Percentiles rank a stretch among this genome's conserved stretches.
Evolutionary conservation across 1,284 basidiomycete genomes (phyloP).

Genomic region (Hemileia vastatrix): DNA sequence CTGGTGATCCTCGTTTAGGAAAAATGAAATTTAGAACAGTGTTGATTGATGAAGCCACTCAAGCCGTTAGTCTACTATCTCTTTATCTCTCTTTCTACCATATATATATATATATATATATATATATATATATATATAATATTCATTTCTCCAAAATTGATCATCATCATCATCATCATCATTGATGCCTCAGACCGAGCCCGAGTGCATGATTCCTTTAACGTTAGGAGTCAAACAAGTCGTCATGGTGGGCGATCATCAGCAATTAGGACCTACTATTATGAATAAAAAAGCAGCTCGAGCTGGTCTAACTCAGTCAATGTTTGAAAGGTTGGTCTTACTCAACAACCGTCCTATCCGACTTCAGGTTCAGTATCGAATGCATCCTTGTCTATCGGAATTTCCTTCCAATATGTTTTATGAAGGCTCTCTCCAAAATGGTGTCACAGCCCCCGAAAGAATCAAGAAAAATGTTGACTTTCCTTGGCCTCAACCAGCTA

Average conservation of each 20-base stretch:
- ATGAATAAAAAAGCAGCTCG: slow-evolving; percentile 99
- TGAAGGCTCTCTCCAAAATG: slow-evolving; percentile 96
- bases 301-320: slow-evolving; percentile 89
- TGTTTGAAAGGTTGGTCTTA: slow-evolving; percentile 93
- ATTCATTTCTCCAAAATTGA: no score
- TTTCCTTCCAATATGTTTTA: slow-evolving; percentile 99
- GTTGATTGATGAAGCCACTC: slow-evolving; percentile 96
- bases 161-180: slow-evolving; percentile 24
- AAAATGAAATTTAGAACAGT: slow-evolving; percentile 98
- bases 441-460: slow-evolving; percentile 95
- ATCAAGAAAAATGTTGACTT: slow-evolving; percentile 96
- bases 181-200: slow-evolving; percentile 35
- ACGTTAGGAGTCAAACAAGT: slow-evolving; percentile 98
- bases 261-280: slow-evolving; percentile 96
- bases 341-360: slow-evolving; percentile 94
- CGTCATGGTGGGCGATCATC: slow-evolving; percentile 94
- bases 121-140: no score
- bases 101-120: not conserved
- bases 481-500: slow-evolving; percentile 95
- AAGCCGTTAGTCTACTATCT: slow-evolving; percentile 59
- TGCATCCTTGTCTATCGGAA: slow-evolving; percentile 98
- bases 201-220: slow-evolving; percentile 98
- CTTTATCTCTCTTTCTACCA: not conserved
- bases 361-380: slow-evolving; percentile 97
- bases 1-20: slow-evolving; percentile 85